Evolutionary conservation across 2,329 filamentous ascomycete genomes (phyloP), one percentile per base, ranked within the genome.

Genomic region (Triangularia setosa): DNA sequence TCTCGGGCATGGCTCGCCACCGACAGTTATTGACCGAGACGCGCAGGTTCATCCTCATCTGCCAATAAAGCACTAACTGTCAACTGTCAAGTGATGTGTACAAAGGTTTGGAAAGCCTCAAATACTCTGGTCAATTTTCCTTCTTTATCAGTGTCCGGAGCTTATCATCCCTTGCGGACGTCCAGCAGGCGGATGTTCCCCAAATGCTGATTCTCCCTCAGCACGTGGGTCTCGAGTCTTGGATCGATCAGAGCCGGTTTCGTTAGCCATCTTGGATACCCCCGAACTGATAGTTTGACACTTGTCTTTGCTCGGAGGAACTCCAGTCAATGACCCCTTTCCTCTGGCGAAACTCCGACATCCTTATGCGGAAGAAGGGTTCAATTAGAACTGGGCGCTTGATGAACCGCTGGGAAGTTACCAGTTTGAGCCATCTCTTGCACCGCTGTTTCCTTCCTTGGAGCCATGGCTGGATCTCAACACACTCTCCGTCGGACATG

Each of bases 1-100:
- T 59, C 57, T 59, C 57, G 57, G 57, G 57, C 30, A 59, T 59
- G 57, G 35, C 30, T 59, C 57, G 27, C 30, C 33, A 27, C 57
- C 57, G 57, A 59, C 12, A 28, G 21, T 35, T 23, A 12, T 58
- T 28, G 25, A 58, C 28, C 55, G 55, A 33, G 27, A 58, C 57
- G 27, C 21, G 18, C 21, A 44, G 30, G 11, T 18, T 40, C 14
- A 40, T 40, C 8, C 14, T 16, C 14, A 16, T 35, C 33, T 35
- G 33, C 57, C 28, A 27, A n/a, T 9, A 44, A 33, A 24, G 33
- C 18, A 40, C 18, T 16, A n/a, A 21, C n/a, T 48, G 40, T 48
- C 40, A 21, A 40, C 4, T 40, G 35, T 18, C 35, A 18, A 40
- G 14, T 8, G 35, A 18, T 40, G 35, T 18, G 35, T 40, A n/a